Evolutionary conservation across 208 protist genomes (phyloP), one percentile per base, ranked within the genome.

Genomic region (Trypanosoma lewisi): DNA sequence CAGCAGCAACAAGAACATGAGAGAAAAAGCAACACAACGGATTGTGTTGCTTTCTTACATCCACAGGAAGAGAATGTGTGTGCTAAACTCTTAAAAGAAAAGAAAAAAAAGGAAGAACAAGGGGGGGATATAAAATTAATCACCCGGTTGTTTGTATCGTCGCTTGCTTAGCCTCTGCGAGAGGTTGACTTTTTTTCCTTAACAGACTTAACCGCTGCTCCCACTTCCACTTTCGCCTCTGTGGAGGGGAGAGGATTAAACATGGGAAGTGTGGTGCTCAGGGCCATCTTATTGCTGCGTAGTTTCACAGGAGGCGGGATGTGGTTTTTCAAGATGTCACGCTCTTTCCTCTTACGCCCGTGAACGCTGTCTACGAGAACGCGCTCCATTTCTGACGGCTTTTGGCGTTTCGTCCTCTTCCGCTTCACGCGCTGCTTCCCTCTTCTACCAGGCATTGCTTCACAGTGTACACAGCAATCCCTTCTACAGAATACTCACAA

Each of bases 331-430:
- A 96, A 65, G 39, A 96, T 94, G 23, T 75, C 75, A 37, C 74
- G 75, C 61, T 96, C 90, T 33, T 90, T 94, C 1, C 87, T 73
- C 50, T 82, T 83, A 1, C 90, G 73, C 1, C 83, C 85, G 63
- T 96, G 87, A 63, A 96, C 90, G 70, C 90, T 96, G 58, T 96
- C 85, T 61, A 93, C 85, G 47, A 96, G 76, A 36, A 85, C 84
- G 21, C 75, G 65, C 70, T 96, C 87, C 90, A 96, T 96, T 52
- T 93, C 87, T 19, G 83, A 91, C 25, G 80, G 77, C 30, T 72
- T 80, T 23, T 78, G 72, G 12, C 82, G 70, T 73, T 94, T 96
- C 8, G 87, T 93, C 72, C 87, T 89, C 72, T 96, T 94, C 55
- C 82, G 78, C 79, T 93, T 92, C 51, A 91, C 77, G 53, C 83